Evolutionary conservation across 805 yeast species (phyloP).

Genomic region (Candida lessepsii): DNA sequence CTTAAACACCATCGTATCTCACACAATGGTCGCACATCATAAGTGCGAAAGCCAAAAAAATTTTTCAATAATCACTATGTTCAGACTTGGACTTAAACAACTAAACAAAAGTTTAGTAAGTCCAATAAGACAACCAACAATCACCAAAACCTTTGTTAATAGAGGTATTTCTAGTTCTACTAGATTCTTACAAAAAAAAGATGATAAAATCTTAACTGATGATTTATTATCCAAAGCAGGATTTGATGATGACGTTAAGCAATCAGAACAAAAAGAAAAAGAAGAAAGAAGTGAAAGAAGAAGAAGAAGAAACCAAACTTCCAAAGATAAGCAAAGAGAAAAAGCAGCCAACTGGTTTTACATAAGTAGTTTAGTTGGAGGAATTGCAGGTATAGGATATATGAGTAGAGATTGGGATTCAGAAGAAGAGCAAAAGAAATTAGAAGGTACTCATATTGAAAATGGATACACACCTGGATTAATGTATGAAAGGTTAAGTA

Average conservation of each 20-base stretch:
- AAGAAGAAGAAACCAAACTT: conserved; percentile 56
- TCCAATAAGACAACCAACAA: conserved; percentile 2
- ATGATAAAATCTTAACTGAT: conserved; percentile 58
- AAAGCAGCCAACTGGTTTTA: conserved; percentile 74
- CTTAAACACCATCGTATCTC: conserved; percentile 2
- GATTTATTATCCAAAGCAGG: conserved; percentile 85
- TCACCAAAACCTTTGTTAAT: background rate
- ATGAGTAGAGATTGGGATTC: conserved; percentile 85
- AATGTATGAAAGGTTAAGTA: conserved; percentile 66
- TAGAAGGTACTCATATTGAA: conserved; percentile 48
- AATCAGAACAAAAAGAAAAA: conserved; percentile 14
- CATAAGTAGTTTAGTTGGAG: conserved; percentile 54
- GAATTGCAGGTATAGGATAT: conserved; percentile 56
- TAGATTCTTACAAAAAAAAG: conserved; percentile 18
- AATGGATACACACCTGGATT: conserved; percentile 68
- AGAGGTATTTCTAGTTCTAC: conserved; percentile 9
- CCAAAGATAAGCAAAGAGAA: conserved; percentile 81
- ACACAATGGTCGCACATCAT: background rate
- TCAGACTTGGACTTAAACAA: conserved; percentile 7
- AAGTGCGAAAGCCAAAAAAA: conserved; percentile 3
- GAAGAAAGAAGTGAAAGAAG: conserved; percentile 17
- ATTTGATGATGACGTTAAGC: conserved; percentile 47
- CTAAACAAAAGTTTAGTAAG: conserved; percentile 3
- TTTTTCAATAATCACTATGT: conserved; percentile 1
- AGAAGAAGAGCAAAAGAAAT: conserved; percentile 56